Base-by-base conservation (phyloP, 176 grass and related monocot genomes). In the Zizania latifolia region DNA sequence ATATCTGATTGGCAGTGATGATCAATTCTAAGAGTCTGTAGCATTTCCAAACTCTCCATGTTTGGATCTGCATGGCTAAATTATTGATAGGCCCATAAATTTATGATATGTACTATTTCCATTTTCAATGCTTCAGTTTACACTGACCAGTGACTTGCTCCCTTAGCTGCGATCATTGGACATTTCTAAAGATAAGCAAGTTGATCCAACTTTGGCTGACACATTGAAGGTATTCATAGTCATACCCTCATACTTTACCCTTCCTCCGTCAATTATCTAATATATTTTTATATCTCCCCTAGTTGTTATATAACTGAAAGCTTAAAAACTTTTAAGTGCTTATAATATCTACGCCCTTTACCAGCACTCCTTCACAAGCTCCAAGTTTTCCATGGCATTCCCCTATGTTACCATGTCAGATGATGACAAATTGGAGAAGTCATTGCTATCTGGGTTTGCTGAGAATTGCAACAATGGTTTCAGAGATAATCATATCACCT, bases 341-440 rank as follows among this genome's bases (percentile, higher is more conserved):
- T 70, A 48, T 72, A 74, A 46, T 77, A n/a, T 1, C 6, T 77
- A 64, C 77, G 62, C 56, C 57, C 16, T 84, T 55, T 69, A 30
- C 21, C 79, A 99, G 91, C 44, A 65, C 21, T 86, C 84, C 10
- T 92, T 94, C 58, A 86, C 82, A 82, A 73, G 33, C 32, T 99
- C 95, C 26, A 84, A 99, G 37, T 92, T 99, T 79, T 94, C 84
- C 57, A 86, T 99, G 81, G 91, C 91, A 62, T 99, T 92, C 62
- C 95, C 91, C 1, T 94, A 94, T 74, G 89, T 94, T 78, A 72
- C 78, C 74, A 71, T 85, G 15, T 31, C 84, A 81, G 72, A 90
- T 73, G 86, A 82, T 43, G 89, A 89, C 21, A 92, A 71, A 60
- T 35, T 94, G 81, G 91, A 99, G 86, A 79, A 83, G 35, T 91